Conservation (phyloP, 345 rosid genomes). For the Clausena lansium region DNA sequence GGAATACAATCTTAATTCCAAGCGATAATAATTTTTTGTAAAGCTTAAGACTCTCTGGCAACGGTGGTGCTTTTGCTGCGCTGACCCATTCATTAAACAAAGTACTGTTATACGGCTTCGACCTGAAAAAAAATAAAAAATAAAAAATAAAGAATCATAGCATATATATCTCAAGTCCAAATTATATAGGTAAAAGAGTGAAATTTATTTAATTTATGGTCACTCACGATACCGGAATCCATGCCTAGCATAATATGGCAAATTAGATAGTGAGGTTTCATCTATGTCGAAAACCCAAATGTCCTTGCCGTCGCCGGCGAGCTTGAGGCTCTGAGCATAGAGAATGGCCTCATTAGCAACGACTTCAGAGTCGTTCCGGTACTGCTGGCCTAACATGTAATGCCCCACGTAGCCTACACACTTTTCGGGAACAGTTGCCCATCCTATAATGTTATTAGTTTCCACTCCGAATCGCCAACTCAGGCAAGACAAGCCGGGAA, state of each 20-base stretch:
- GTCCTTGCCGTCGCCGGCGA: constrained; percentile 31
- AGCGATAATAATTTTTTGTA: constrained; percentile 26
- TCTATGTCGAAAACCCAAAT: constrained; percentile 50
- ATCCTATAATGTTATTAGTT: constrained; percentile 45
- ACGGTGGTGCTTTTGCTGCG: constrained; percentile 33
- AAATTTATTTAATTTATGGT: neutral
- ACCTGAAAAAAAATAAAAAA: constrained; percentile 7
- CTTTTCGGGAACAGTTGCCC: constrained; percentile 43
- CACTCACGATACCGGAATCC: constrained; percentile 34
- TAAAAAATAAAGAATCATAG: too few species aligned
- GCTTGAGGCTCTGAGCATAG: constrained; percentile 35
- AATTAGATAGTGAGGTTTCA: constrained; percentile 41
- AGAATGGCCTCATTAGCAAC: constrained; percentile 34
- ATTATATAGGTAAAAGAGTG: neutral
- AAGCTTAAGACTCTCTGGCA: constrained; percentile 36
- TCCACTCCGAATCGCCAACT: constrained; percentile 75
- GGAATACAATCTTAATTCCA: constrained; percentile 38
- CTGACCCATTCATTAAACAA: constrained; percentile 30
- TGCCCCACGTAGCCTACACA: constrained; percentile 48
- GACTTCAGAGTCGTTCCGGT: constrained; percentile 40
- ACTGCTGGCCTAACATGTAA: constrained; percentile 51
- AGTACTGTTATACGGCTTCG: constrained; percentile 21
- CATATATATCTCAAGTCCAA: neutral
- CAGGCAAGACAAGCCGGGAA: constrained; percentile 35
- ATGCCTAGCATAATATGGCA: constrained; percentile 29